These are phyloP conservation scores for Schwanniomyces sp. DNA, from an alignment of 805 yeast species.

Conservation along the genomic window DNA sequence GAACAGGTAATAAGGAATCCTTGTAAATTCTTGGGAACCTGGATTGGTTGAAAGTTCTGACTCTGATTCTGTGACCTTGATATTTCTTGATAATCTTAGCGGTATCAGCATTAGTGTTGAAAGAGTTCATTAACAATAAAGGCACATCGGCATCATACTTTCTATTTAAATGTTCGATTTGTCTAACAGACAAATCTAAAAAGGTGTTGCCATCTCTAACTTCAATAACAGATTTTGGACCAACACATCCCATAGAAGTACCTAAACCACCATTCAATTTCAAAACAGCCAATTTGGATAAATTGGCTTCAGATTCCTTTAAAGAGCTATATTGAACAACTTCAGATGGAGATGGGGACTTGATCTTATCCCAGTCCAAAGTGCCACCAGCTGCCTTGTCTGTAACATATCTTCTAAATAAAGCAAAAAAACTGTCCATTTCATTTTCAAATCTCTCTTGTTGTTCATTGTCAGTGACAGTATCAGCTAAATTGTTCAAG, in stretches of 20 bases:
- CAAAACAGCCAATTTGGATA: slow-evolving; percentile 87
- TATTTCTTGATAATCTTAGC: slow-evolving; percentile 94
- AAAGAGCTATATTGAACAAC: slow-evolving; percentile 76
- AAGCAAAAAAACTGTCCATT: slow-evolving; percentile 91
- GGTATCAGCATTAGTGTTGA: slow-evolving; percentile 96
- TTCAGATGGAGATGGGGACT: slow-evolving; percentile 86
- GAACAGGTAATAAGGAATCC: slow-evolving; percentile 96
- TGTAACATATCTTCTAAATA: slow-evolving; percentile 87
- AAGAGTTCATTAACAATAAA: slow-evolving; percentile 94
- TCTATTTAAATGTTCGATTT: slow-evolving; percentile 91
- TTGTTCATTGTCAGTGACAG: slow-evolving; percentile 54
- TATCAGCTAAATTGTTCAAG: slow-evolving; percentile 82
- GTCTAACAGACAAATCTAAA: slow-evolving; percentile 93
- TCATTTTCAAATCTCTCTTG: slow-evolving; percentile 74
- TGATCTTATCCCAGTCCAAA: slow-evolving; percentile 92
- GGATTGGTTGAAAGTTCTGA: slow-evolving; percentile 97
- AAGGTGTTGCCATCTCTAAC: slow-evolving; percentile 98
- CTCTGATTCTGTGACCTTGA: slow-evolving; percentile 93
- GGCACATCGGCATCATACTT: slow-evolving; percentile 92
- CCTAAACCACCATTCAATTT: slow-evolving; percentile 98
- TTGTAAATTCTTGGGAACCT: slow-evolving; percentile 93
- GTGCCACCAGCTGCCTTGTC: slow-evolving; percentile 86
- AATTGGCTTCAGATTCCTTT: slow-evolving; percentile 36
- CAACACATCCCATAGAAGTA: slow-evolving; percentile 99
- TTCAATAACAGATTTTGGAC: slow-evolving; percentile 97